Evolutionary conservation across 1,139 yeast species (phyloP), one percentile per base, ranked within the genome.

Genomic region (Taiozyma sp.): DNA sequence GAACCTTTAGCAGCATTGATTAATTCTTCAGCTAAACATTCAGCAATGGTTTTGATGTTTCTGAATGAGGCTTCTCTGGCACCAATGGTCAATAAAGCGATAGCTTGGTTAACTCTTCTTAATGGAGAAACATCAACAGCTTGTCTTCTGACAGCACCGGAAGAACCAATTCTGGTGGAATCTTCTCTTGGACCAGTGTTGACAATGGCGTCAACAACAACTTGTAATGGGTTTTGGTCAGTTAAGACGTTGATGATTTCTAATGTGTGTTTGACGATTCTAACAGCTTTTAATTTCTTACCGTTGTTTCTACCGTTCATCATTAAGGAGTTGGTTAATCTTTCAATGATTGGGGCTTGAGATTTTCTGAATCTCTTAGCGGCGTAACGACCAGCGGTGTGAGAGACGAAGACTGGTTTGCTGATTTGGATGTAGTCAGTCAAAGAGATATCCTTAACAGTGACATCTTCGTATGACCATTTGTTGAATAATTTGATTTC

Each of bases 221-320:
- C 96, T 84, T 95, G 99, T 79, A 95, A 78, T 75, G 99, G 99
- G 96, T 95, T 95, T 79, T 86, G 95, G 79, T 93, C 99, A 70
- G 99, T 92, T 76, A 95, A 86, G 68, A 95, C 93, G 85, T 87
- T 78, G 78, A 95, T 85, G 83, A 95, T 95, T 79, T 93, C 99
- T 75, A 93, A 82, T 70, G 99, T 93, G 84, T 93, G 99, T 86
- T 93, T 89, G 77, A 95, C 91, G 76, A 95, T 95, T 87, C 98
- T 92, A 70, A 93, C 98, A 71, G 99, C 99, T 89, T 93, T 92
- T 79, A 95, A 89, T 84, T 95, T 95, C 87, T 95, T 95, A 87
- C 99, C 99, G 87, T 95, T 95, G 95, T 95, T 95, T 85, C 99
- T 93, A 83, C 99, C 99, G 87, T 95, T 91, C 99, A 95, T 95